Conservation (phyloP, 2,329 filamentous ascomycete species). For the Hypoxylon sp. region DNA sequence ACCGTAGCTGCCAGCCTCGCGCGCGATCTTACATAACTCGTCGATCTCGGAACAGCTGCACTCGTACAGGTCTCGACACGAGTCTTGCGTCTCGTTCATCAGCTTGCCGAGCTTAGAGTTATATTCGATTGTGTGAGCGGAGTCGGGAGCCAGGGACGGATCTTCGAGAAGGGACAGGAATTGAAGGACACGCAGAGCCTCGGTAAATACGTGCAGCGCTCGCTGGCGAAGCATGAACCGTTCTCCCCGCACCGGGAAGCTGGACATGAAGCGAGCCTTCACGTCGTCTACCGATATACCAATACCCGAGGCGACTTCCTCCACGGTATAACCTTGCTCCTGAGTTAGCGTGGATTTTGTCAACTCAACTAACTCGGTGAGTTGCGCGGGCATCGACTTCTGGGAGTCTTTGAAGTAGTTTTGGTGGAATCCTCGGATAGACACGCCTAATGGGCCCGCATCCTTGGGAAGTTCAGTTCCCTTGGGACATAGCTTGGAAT, state of each 20-base stretch:
- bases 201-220: constrained; percentile 89
- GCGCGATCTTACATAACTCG: constrained; percentile 83
- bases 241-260: constrained; percentile 89
- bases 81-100: constrained; percentile 90
- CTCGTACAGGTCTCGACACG: constrained; percentile 87
- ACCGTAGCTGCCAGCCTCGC: constrained; percentile 82
- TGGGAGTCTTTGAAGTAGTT: constrained; percentile 74
- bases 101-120: constrained; percentile 80
- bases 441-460: constrained; percentile 83
- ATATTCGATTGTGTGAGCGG: constrained; percentile 69
- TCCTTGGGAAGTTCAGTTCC: constrained; percentile 77
- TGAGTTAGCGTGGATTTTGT: constrained; percentile 78
- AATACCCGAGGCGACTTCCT: constrained; percentile 82
- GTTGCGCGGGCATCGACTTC: constrained; percentile 71
- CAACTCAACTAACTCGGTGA: constrained; percentile 77
- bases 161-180: constrained; percentile 84
- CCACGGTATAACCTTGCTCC: constrained; percentile 86
- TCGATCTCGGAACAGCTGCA: constrained; percentile 96
- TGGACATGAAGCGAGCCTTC: constrained; percentile 82
- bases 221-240: constrained; percentile 89
- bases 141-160: constrained; percentile 53
- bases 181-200: constrained; percentile 85
- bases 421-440: constrained; percentile 87
- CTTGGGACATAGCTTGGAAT: constrained; percentile 67
- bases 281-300: constrained; percentile 77